A percentile compares a stretch with the other conserved stretches of the same genome.
Evolutionary conservation across 2,329 filamentous ascomycete genomes (phyloP).

Genomic region (Xylariaceae sp.): DNA sequence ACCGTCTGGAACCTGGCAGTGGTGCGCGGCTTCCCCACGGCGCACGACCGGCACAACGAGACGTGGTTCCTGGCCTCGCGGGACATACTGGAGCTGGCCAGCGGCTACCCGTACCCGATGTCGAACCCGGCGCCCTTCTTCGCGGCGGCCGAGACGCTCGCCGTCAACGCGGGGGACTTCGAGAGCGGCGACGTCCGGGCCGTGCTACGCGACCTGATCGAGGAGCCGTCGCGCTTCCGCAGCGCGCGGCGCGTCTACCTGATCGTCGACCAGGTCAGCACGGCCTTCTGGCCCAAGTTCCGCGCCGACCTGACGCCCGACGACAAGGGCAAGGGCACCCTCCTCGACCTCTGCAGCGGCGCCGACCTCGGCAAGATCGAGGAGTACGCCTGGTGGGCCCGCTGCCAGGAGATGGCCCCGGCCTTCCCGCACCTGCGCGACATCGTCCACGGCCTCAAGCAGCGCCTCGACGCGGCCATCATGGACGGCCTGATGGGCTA

Average conservation of each 20-base stretch:
- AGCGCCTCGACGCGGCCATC: conserved; percentile 15
- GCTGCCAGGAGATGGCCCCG: conserved; percentile 21
- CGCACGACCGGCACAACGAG: conserved; percentile 16
- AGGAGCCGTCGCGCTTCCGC: conserved; percentile 14
- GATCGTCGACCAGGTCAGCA: conserved; percentile 21
- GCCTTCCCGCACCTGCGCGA: conserved; percentile 18
- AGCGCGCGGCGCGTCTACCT: conserved; percentile 18
- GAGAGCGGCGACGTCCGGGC: conserved; percentile 16
- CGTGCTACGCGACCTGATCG: conserved; percentile 16
- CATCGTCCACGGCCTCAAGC: conserved; percentile 16
- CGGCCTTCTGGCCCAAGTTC: conserved; percentile 20
- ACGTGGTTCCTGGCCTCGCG: conserved; percentile 21
- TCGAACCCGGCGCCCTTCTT: conserved; percentile 24
- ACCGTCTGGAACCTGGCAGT: conserved; percentile 14
- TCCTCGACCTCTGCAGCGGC: conserved; percentile 19
- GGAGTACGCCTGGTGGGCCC: conserved; percentile 19
- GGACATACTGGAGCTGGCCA: conserved; percentile 21
- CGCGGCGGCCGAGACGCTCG: conserved; percentile 15
- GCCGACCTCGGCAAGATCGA: conserved; percentile 16
- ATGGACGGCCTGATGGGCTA: conserved; percentile 14
- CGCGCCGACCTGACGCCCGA: conserved; percentile 19
- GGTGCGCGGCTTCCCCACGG: conserved; percentile 21
- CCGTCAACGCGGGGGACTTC: conserved; percentile 19
- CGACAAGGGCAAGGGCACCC: conserved; percentile 21
- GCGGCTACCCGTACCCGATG: conserved; percentile 22